Base-by-base conservation (phyloP, 345 rosid species). In the Citropsis articulata region DNA sequence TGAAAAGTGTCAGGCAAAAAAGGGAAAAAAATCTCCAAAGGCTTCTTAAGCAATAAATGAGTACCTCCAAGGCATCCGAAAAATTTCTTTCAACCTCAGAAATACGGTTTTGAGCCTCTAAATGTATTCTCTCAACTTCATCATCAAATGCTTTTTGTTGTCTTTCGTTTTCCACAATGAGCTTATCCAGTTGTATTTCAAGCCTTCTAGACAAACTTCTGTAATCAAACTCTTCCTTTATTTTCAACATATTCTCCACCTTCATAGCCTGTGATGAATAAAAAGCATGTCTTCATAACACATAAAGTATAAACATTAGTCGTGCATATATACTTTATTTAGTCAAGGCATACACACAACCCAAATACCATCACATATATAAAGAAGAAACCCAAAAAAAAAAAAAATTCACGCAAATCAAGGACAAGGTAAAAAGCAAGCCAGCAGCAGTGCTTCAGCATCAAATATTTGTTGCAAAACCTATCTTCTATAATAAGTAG, bases 221-320 rank as follows among this genome's bases (percentile, higher is more conserved):
- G 83, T 93, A 97, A 86, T 97, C 99, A 88, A 93, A 97, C 85
- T 97, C 98, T 82, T 94, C 99, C 88, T 97, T 96, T 78, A 96
- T 88, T 91, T 89, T 94, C 87, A 97, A 83, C 99, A 97, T 94
- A 86, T 94, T 97, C 86, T 97, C 98, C 81, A 97, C 98, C 92
- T 94, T 97, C 99, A 97, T 97, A 76, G 99, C 98, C 99, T 94
- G 75, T 69, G 62, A 78, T 62, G 75, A 66, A 78, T 68, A 59
- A 64, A 45, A 27, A 75, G 42, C 27, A 60, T 16, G 16, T 38
- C 35, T 42, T 24, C 42, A 73, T 66, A 30, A 73, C 16, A 36
- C 55, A 59, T 22, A 59, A 7, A 7, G 33, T 38, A 18, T 16
- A 27, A 61, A 24, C 61, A 24, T 9, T 25, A 42, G 40, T 36